Evolutionary conservation across 306 rosid species (phyloP).

Genomic region (Quercus aquifolioides): DNA sequence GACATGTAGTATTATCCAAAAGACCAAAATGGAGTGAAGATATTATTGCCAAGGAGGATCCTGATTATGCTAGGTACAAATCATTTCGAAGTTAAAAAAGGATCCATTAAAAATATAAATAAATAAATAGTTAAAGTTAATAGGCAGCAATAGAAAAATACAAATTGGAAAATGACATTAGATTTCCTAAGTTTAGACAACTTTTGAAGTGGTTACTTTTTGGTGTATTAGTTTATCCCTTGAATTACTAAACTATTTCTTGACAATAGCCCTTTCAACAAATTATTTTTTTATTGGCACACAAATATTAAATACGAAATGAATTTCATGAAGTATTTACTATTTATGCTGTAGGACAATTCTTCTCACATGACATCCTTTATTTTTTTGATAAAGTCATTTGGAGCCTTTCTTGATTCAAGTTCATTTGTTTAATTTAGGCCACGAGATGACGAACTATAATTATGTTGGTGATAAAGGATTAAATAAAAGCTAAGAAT

Average conservation of each 20-base stretch:
- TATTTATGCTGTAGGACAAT: slow-evolving; percentile 10
- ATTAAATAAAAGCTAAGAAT: slow-evolving; percentile 29
- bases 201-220: no score
- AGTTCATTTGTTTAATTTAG: slow-evolving; percentile 19
- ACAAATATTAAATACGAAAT: background rate
- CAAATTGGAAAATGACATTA: slow-evolving; percentile 31
- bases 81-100: slow-evolving; percentile 3
- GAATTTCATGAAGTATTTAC: background rate
- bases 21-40: background rate
- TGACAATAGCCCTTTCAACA: slow-evolving; percentile 7
- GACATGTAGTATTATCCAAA: background rate
- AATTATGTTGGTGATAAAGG: slow-evolving; percentile 36
- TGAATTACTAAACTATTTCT: background rate
- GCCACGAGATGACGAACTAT: slow-evolving; percentile 29
- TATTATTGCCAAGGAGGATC: slow-evolving; percentile 17
- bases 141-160: slow-evolving; percentile 16
- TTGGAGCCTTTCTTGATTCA: slow-evolving; percentile 19
- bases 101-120: background rate
- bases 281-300: background rate
- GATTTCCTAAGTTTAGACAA: slow-evolving; percentile 30
- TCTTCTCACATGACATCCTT: slow-evolving; percentile 17
- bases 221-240: background rate
- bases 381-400: slow-evolving; percentile 1
- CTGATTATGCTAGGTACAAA: slow-evolving; percentile 11
- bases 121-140: background rate